Evolutionary conservation across 179 eudicot genomes (phyloP).

Genomic region (Patellifolia procumbens): DNA sequence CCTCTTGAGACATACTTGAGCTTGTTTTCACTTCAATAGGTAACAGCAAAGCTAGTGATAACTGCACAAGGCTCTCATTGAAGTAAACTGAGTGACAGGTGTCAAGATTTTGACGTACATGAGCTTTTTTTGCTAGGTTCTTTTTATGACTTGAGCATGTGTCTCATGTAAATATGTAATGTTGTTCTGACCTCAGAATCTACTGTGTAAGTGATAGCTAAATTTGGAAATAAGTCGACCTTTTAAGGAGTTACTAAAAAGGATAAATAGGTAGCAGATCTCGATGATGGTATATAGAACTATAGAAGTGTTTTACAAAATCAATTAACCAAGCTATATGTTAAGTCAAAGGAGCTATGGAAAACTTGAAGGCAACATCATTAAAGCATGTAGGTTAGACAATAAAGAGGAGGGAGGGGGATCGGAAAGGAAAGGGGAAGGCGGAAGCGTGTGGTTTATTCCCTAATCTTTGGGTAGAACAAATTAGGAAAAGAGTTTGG

Average conservation of each 20-base stretch:
- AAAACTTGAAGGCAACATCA: background rate
- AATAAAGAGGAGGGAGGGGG: background rate
- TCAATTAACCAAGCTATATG: background rate
- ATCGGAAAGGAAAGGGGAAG: background rate
- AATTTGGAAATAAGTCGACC: background rate
- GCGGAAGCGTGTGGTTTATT: background rate
- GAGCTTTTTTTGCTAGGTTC: background rate
- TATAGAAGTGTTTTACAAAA: background rate
- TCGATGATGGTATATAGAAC: background rate
- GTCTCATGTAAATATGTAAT: background rate
- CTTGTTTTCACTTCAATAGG: background rate
- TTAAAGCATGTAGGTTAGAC: no score
- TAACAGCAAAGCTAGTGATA: background rate
- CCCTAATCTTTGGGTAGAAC: background rate
- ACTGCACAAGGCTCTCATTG: background rate
- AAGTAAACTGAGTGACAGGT: background rate
- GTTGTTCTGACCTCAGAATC: background rate
- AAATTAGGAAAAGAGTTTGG: background rate
- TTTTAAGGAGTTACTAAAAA: background rate
- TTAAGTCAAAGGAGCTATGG: background rate
- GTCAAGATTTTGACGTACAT: background rate
- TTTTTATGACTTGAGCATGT: background rate
- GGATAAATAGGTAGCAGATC: background rate
- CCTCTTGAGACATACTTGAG: background rate
- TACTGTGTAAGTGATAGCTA: background rate